Percentiles rank a stretch among this genome's conserved stretches.
Conservation (phyloP, 768 basidiomycete genomes). For the Sporobolomyces phaffii region DNA sequence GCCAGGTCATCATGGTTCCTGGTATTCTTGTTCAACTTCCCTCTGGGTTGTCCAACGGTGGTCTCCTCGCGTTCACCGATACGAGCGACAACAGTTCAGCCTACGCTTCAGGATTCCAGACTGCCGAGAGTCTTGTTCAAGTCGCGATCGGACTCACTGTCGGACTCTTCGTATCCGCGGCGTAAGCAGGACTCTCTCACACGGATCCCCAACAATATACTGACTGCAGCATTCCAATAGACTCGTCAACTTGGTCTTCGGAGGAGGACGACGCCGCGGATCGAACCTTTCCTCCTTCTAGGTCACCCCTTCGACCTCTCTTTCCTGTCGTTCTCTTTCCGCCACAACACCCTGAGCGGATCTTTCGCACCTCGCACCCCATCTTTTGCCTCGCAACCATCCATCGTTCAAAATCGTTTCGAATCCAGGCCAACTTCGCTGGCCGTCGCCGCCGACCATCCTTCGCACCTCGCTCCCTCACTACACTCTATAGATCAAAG, state of each 20-base stretch:
- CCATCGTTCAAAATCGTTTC: neutral
- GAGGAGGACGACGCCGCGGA: slow-evolving; percentile 47
- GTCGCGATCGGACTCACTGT: slow-evolving; percentile 75
- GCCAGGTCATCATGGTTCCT: neutral
- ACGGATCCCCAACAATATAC: too few relatives aligned
- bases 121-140: slow-evolving; percentile 67
- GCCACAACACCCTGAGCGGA: neutral
- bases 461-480: neutral
- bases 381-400: neutral
- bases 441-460: too few relatives aligned
- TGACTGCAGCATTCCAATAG: too few relatives aligned
- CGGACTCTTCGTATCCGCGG: slow-evolving; percentile 65
- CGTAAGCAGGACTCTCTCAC: slow-evolving; percentile 59
- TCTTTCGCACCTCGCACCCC: neutral
- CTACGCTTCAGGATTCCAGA: slow-evolving; percentile 66
- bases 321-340: neutral
- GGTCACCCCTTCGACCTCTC: neutral
- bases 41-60: slow-evolving; percentile 71
- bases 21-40: slow-evolving; percentile 74
- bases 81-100: slow-evolving; percentile 46
- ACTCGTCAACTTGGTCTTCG: slow-evolving; percentile 45
- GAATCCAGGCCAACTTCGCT: neutral
- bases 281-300: slow-evolving; percentile 50
- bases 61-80: slow-evolving; percentile 65
- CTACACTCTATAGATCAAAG: too few relatives aligned